Evolutionary conservation across 305 asterid genomes (phyloP).

Genomic region (Solanum hybrid): DNA sequence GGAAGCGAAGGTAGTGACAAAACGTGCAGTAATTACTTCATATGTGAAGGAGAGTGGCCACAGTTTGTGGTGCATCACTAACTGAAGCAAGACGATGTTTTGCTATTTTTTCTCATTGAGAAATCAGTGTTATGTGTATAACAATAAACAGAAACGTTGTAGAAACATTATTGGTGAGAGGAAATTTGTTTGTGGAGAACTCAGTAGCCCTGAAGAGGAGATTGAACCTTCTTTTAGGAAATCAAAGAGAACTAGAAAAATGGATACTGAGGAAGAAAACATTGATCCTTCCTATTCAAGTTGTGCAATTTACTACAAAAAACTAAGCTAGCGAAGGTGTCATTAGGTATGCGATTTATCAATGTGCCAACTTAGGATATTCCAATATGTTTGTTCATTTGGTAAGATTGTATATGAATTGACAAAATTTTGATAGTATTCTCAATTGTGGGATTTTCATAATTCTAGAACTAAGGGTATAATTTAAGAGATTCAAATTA

Average conservation of each 20-base stretch:
- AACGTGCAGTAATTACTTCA: background rate
- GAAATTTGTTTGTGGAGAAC: background rate
- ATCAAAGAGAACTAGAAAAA: background rate
- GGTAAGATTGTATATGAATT: background rate
- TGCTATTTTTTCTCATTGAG: background rate
- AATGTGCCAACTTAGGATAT: background rate
- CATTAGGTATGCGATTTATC: background rate
- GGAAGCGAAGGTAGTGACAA: background rate
- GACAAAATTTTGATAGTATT: background rate
- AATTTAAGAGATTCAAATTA: no score
- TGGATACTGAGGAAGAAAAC: background rate
- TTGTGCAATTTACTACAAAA: background rate
- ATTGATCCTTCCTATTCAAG: no score
- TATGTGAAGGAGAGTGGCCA: background rate
- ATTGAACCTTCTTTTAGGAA: background rate
- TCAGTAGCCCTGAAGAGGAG: background rate
- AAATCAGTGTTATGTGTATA: background rate
- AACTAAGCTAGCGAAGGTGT: background rate
- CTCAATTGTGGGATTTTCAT: background rate
- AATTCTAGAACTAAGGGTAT: no score
- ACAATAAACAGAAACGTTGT: no score
- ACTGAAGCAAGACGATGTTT: background rate
- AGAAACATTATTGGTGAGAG: background rate
- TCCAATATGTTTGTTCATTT: no score
- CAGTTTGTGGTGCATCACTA: background rate